Evolutionary conservation across 768 basidiomycete genomes (phyloP).

Genomic region (Symmetrospora coprosmae): DNA sequence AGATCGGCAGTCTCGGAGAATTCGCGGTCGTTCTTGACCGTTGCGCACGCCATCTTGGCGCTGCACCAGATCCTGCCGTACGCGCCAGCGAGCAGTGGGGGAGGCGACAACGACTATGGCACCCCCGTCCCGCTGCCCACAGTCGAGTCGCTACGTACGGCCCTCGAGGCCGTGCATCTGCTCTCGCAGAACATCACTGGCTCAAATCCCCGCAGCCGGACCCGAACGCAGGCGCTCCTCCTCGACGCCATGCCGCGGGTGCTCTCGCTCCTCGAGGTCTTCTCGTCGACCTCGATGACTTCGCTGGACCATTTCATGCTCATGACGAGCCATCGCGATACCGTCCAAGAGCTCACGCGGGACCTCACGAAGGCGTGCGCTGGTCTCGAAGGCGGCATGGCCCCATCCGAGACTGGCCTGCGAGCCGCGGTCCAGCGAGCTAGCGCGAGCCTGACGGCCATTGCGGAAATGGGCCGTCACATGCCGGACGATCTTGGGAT

Average conservation of each 20-base stretch:
- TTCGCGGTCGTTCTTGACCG: conserved; percentile 2
- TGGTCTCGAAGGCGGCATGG: no score
- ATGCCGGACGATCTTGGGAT: no score
- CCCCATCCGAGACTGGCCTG: no score
- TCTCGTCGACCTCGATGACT: neutral
- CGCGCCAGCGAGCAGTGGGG: neutral
- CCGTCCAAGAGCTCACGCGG: neutral
- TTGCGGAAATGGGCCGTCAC: no score
- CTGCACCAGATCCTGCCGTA: conserved; percentile 14
- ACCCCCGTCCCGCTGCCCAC: conserved; percentile 5
- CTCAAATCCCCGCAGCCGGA: neutral
- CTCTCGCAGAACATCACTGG: neutral
- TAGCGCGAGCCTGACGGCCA: no score
- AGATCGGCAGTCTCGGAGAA: neutral
- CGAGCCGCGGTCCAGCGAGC: no score
- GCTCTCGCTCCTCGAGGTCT: conserved; percentile 6
- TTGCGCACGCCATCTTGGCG: conserved; percentile 7
- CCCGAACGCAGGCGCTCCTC: conserved; percentile 13
- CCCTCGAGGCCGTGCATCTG: neutral
- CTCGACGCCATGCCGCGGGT: conserved; percentile 17
- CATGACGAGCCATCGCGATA: neutral
- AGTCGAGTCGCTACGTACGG: neutral
- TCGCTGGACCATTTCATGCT: conserved; percentile 17
- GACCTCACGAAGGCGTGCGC: neutral
- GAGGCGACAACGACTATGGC: neutral